These are phyloP conservation scores for Colletotrichum sp. DNA, from an alignment of 2,329 filamentous ascomycete species.

Conservation along the genomic window DNA sequence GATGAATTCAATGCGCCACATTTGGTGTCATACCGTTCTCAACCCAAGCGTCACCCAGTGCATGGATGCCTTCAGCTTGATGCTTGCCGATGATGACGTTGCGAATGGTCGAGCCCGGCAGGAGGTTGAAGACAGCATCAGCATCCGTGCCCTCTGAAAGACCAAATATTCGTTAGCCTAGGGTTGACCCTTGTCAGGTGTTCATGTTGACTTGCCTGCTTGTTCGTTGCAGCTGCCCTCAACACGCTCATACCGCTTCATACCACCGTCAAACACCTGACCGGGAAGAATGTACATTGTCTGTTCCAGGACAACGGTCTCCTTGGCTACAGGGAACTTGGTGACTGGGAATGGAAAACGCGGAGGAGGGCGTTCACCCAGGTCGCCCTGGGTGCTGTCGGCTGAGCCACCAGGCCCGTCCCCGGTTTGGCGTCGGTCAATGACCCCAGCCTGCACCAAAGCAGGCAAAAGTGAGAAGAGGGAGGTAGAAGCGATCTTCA, in stretches of 20 bases:
- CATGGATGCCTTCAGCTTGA: slow-evolving; percentile 37
- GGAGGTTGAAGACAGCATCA: slow-evolving; percentile 43
- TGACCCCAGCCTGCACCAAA: slow-evolving; percentile 20
- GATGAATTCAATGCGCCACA: rapidly evolving
- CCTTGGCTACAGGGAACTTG: slow-evolving; percentile 31
- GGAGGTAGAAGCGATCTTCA: slow-evolving; percentile 26
- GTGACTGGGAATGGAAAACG: slow-evolving; percentile 33
- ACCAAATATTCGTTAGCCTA: background rate
- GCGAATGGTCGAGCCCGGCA: slow-evolving; percentile 37
- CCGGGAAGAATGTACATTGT: slow-evolving; percentile 36
- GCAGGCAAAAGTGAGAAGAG: slow-evolving; percentile 25
- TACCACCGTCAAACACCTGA: slow-evolving; percentile 37
- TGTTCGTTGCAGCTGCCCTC: slow-evolving; percentile 48
- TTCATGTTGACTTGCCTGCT: slow-evolving; percentile 9
- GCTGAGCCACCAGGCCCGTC: slow-evolving; percentile 26
- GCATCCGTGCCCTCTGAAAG: slow-evolving; percentile 41
- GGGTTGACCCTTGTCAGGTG: background rate
- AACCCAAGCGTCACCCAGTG: slow-evolving; percentile 32
- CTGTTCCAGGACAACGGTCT: slow-evolving; percentile 29
- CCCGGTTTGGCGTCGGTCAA: slow-evolving; percentile 26
- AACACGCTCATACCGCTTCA: slow-evolving; percentile 42
- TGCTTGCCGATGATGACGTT: slow-evolving; percentile 44
- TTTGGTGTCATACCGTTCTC: slow-evolving; percentile 28
- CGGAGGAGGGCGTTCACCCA: slow-evolving; percentile 29
- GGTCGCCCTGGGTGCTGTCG: slow-evolving; percentile 30